phyloP scores from a whole-genome alignment of 345 rosid genomes.

The Anastatica hierochuntica region DNA sequence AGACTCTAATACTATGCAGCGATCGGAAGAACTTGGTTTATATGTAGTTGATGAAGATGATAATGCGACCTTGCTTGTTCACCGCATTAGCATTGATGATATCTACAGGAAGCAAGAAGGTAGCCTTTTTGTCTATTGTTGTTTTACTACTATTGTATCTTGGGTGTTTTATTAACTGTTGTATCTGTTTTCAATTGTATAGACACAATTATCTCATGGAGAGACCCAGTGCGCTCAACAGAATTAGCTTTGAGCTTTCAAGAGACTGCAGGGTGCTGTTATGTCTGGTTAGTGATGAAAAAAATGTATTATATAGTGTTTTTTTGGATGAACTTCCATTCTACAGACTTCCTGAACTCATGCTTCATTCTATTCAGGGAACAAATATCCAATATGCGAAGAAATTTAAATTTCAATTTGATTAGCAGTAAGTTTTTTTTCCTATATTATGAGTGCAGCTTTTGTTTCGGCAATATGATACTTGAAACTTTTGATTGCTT shows the following conservation, averaged over 20 bases:
- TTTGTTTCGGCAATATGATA: too few species aligned
- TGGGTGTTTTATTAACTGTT: not conserved
- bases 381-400: conserved; percentile 69
- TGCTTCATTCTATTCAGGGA: conserved; percentile 38
- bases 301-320: not conserved
- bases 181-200: conserved; percentile 22
- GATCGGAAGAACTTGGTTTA: conserved; percentile 78
- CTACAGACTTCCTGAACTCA: too few species aligned
- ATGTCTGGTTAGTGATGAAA: conserved; percentile 44
- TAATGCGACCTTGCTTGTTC: conserved; percentile 75
- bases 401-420: conserved; percentile 70
- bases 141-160: not conserved
- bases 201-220: conserved; percentile 98
- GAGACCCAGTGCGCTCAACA: conserved; percentile 78
- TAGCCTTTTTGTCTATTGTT: conserved; percentile 22
- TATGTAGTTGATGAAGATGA: conserved; percentile 92
- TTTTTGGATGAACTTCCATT: too few species aligned
- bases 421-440: conserved; percentile 58
- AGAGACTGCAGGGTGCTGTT: conserved; percentile 88
- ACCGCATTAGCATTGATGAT: conserved; percentile 77
- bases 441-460: not conserved
- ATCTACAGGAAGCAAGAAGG: conserved; percentile 99
- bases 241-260: conserved; percentile 98
- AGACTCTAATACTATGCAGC: conserved; percentile 12
- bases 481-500: too few species aligned